These are phyloP conservation scores for Nicotiana tabacum DNA, from an alignment of 257 asterid species.

Conservation along the genomic window DNA sequence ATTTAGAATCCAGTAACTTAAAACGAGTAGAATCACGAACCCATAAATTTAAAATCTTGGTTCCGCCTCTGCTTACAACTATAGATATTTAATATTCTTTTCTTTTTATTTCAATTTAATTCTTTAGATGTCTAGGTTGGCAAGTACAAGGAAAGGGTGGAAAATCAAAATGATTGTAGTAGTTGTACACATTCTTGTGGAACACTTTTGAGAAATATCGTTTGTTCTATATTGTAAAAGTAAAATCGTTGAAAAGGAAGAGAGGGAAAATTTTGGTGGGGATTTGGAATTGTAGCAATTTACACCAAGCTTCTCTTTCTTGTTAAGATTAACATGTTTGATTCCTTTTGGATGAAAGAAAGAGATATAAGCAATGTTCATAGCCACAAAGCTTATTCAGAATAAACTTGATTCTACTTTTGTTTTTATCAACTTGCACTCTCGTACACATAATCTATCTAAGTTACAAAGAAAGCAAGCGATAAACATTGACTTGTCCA, in stretches of 20 bases:
- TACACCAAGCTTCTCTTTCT: background rate
- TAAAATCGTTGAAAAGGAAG: background rate
- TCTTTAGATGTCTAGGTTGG: background rate
- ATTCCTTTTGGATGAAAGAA: background rate
- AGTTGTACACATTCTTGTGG: too few species aligned
- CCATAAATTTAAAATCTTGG: too few species aligned
- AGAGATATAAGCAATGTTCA: background rate
- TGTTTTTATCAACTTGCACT: background rate
- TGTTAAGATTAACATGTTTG: background rate
- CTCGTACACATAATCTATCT: background rate
- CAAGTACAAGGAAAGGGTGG: too few species aligned
- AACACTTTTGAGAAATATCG: background rate
- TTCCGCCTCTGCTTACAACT: background rate
- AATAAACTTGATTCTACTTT: background rate
- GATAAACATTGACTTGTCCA: background rate
- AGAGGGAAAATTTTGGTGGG: background rate
- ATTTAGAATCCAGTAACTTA: too few species aligned
- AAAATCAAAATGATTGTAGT: too few species aligned
- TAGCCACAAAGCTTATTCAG: background rate
- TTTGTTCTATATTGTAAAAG: background rate
- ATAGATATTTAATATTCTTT: background rate
- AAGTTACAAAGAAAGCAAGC: background rate
- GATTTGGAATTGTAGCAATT: background rate
- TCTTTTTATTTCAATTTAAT: background rate
- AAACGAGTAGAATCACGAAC: too few species aligned